Evolutionary conservation across 2,329 filamentous ascomycete genomes (phyloP).

Genomic region (Xylaria multiplex): DNA sequence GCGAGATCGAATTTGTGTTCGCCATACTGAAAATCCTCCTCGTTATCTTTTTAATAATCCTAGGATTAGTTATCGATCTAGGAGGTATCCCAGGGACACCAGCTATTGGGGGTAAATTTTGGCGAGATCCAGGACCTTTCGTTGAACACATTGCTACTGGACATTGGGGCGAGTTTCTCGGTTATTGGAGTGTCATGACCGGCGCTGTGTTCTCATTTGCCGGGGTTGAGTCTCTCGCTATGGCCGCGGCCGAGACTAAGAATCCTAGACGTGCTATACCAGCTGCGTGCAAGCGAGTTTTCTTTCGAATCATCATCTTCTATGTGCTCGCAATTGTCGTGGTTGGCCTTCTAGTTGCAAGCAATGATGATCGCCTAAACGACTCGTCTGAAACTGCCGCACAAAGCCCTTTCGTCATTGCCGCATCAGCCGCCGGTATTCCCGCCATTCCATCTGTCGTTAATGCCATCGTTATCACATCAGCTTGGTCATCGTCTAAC

Average conservation of each 20-base stretch:
- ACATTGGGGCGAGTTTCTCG: conserved; percentile 69
- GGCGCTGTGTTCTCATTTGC: conserved; percentile 59
- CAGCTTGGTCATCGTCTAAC: conserved; percentile 76
- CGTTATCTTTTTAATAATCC: conserved; percentile 69
- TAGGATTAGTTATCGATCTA: conserved; percentile 70
- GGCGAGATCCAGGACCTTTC: conserved; percentile 74
- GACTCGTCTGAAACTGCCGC: conserved; percentile 58
- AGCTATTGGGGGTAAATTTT: conserved; percentile 74
- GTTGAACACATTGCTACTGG: conserved; percentile 71
- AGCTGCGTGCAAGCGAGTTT: conserved; percentile 66
- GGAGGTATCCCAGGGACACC: conserved; percentile 68
- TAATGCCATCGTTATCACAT: conserved; percentile 80
- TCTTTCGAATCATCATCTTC: conserved; percentile 64
- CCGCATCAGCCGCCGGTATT: conserved; percentile 73
- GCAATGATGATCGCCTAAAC: conserved; percentile 60
- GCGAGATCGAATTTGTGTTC: conserved; percentile 66
- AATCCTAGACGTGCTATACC: conserved; percentile 61
- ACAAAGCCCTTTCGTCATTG: conserved; percentile 75
- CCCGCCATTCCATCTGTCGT: conserved; percentile 75
- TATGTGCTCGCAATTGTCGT: conserved; percentile 67
- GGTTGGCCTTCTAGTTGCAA: conserved; percentile 69
- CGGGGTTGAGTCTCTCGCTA: conserved; percentile 62
- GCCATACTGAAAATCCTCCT: conserved; percentile 67
- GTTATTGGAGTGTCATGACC: conserved; percentile 63
- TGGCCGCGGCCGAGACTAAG: conserved; percentile 58